Evolutionary conservation across 176 grass and related monocot genomes (phyloP), one percentile per base, ranked within the genome.

Genomic region (Carex parvula): DNA sequence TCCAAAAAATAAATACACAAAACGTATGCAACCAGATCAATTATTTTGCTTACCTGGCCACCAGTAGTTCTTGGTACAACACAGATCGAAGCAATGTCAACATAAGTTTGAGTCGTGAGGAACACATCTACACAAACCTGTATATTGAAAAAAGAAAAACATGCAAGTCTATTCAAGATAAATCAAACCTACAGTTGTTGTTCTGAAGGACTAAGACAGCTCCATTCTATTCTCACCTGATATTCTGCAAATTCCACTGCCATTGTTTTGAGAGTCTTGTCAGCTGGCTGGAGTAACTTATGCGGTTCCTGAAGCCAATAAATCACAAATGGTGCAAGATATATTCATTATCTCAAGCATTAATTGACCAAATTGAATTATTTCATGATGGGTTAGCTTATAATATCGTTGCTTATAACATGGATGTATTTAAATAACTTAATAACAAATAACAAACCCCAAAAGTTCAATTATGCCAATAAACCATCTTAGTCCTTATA

Each of bases 61-160:
- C 94, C 94, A 56, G 91, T 97, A 82, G 91, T 91, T 60, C 84
- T 84, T 24, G 94, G 89, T 67, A 97, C 91, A 60, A 91, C 88
- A 54, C 89, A 91, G 86, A 97, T 87, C 2, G 94, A 97, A 90
- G 94, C 89, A 86, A 94, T 92, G 84, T 97, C 94, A 41, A 92
- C 88, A 84, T 83, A 97, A 9, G 88, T 81, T 73, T 97, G 94
- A 64, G 94, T 89, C n/a, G 89, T 94, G 62, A 97, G 90, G 64
- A 97, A 97, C 80, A 94, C 71, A 71, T 97, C 94, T 46, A 94
- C 91, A 79, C 88, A 97, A 79, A 97, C 94, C 94, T 97, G 79
- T 78, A 86, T 65, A 84, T 17, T 24, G 17, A 62, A n/a, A 85
- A 87, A 87, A 46, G 13, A 62, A n/a, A 85, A 87, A 87, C 39